Base-by-base conservation (phyloP, 768 basidiomycete genomes). In the Lentinula aciculospora region DNA sequence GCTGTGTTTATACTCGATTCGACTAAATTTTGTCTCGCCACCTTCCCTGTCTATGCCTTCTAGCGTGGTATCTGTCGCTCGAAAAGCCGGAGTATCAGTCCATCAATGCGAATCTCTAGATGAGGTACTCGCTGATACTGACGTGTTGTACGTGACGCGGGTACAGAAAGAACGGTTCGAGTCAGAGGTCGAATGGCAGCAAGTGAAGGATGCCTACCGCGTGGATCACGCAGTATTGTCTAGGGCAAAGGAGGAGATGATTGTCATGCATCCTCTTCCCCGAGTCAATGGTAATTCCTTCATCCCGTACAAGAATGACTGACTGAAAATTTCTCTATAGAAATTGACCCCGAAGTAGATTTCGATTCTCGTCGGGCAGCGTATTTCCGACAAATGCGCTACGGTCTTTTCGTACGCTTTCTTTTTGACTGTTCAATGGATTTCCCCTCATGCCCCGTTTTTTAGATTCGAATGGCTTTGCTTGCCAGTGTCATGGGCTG, bases 201-300 rank as follows among this genome's bases (percentile, higher is more conserved):
- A 85, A 46, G 93, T 97, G 65, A 97, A 93, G 76, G 90, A 96
- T 67, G 83, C 87, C 15, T 98, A 96, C 69, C 79, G 93, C 32
- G 84, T 99, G 56, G 93, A 98, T 71, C 97, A 98, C 67, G 91
- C 95, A 10, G 84, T 98, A 31, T 79, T 99, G 27, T 85, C 94
- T 4, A 80, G 90, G 42, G 96, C 97, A 9, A 98, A 98, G 76
- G 89, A 92, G 62, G 91, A 94, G 54, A 93, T 97, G 86, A 98
- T 98, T 58, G 94, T 98, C 62, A 96, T 99, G 94, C 97, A 99
- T 71, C 97, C 97, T n/a, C 77, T 99, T 21, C 97, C 97, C 13
- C 75, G 97, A 66, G 85, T 96, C 51, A 93, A 92, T 59, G 92
- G 92, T 86, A 62, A 62, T 83, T 19, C n/a, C n/a, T 32, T 48